Percentiles rank a stretch among this genome's conserved stretches.
phyloP scores from a whole-genome alignment of 306 rosid genomes.

The Ammopiptanthus mongolicus region DNA sequence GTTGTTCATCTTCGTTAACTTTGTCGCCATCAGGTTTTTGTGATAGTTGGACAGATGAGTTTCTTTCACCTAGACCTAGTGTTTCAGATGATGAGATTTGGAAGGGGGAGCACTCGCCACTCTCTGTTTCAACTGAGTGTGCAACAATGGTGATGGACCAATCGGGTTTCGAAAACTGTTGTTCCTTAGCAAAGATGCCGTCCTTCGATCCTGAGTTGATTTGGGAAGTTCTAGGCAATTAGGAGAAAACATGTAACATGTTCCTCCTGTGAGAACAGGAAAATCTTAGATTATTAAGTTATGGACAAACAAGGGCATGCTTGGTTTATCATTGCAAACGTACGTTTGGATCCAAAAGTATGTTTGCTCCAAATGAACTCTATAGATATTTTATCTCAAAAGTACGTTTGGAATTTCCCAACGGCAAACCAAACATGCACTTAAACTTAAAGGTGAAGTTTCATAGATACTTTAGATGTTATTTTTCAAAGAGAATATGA shows the following conservation, averaged over 20 bases:
- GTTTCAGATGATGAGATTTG: slow-evolving; percentile 58
- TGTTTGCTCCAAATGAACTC: no score
- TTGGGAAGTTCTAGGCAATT: slow-evolving; percentile 85
- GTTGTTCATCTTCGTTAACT: slow-evolving; percentile 26
- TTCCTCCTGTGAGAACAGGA: not conserved
- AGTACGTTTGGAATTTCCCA: no score
- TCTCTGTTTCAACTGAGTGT: slow-evolving; percentile 40
- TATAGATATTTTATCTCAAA: no score
- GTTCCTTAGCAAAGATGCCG: slow-evolving; percentile 73
- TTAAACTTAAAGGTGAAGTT: no score
- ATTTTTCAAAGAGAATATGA: no score
- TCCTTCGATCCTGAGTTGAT: slow-evolving; percentile 87
- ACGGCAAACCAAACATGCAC: no score
- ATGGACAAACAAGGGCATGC: no score
- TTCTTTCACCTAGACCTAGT: slow-evolving; percentile 20
- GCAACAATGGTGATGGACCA: slow-evolving; percentile 24
- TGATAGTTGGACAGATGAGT: slow-evolving; percentile 37
- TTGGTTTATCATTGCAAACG: no score
- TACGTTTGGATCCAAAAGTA: no score
- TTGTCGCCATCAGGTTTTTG: slow-evolving; percentile 16
- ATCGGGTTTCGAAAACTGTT: slow-evolving; percentile 41
- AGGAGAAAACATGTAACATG: not conserved
- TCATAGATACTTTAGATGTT: no score
- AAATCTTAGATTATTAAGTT: no score
- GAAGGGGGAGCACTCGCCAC: slow-evolving; percentile 46